Percentiles rank a stretch among this genome's conserved stretches.
Evolutionary conservation across 2,329 filamentous ascomycete species (phyloP).

Genomic region (Trichoderma atroviride): DNA sequence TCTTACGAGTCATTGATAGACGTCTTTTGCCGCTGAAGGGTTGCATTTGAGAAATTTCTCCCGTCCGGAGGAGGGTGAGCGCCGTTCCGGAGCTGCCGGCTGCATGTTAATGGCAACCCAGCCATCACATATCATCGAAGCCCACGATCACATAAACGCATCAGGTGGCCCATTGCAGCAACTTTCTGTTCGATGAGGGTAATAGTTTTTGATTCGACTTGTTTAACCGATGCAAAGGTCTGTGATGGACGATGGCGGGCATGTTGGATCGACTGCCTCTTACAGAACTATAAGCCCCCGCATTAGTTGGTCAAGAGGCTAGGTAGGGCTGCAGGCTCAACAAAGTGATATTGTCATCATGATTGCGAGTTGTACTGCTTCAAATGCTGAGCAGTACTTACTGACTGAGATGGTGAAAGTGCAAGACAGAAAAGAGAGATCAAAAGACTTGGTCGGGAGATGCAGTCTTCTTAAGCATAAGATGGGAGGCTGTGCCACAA

Average conservation of each 20-base stretch:
- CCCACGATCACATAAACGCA: neutral
- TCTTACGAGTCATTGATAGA: neutral
- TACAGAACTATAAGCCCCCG: no score
- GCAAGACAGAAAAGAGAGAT: neutral
- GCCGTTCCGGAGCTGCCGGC: conserved; percentile 5
- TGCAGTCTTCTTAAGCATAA: conserved; percentile 18
- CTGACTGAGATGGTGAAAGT: neutral
- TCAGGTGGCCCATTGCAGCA: neutral
- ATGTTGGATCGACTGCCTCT: no score
- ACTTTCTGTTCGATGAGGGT: neutral
- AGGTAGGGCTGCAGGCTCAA: neutral
- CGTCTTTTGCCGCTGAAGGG: neutral
- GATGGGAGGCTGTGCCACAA: conserved; percentile 13
- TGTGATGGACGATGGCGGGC: neutral
- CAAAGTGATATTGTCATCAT: neutral
- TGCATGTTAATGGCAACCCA: neutral
- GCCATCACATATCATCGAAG: neutral
- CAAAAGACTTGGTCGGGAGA: neutral
- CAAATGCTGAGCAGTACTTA: neutral
- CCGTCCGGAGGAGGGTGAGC: neutral
- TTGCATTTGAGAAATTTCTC: neutral
- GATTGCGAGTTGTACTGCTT: neutral
- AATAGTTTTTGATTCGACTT: neutral
- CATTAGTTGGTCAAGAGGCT: neutral
- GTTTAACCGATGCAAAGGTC: neutral